A percentile compares a stretch with the other conserved stretches of the same genome.
phyloP scores from a whole-genome alignment of 176 grass and related monocot species.

The Themeda triandra region DNA sequence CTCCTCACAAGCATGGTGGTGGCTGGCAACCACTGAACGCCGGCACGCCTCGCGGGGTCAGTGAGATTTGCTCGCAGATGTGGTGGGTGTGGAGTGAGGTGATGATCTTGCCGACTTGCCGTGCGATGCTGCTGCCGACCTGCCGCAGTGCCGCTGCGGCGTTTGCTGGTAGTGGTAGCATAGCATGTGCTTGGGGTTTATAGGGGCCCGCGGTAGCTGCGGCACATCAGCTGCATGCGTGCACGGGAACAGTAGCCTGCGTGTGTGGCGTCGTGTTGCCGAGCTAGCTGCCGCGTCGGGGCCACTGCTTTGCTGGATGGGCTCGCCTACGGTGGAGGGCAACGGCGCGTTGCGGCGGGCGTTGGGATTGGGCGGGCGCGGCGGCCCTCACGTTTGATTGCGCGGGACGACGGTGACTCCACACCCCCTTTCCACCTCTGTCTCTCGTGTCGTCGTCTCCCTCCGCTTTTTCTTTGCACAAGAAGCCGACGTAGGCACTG shows the following conservation, averaged over 20 bases:
- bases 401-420: background rate
- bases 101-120: background rate
- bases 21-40: background rate
- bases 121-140: background rate
- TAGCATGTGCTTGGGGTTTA: background rate
- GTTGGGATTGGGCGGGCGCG: too few species aligned
- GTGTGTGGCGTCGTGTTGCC: background rate
- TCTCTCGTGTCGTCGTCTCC: background rate
- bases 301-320: background rate
- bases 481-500: too few species aligned
- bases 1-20: conserved; percentile 51
- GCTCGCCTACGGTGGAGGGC: background rate
- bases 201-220: background rate
- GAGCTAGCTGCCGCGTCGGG: background rate
- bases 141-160: background rate
- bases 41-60: background rate
- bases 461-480: background rate
- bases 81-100: background rate
- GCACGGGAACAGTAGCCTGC: background rate
- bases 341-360: too few species aligned
- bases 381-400: background rate
- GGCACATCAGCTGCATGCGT: too few species aligned
- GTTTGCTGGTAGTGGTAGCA: background rate
- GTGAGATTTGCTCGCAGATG: too few species aligned
- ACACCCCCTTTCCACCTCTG: background rate